Base-by-base conservation (phyloP, 352 stramenopile species). In the Globisporangium nodosum region DNA sequence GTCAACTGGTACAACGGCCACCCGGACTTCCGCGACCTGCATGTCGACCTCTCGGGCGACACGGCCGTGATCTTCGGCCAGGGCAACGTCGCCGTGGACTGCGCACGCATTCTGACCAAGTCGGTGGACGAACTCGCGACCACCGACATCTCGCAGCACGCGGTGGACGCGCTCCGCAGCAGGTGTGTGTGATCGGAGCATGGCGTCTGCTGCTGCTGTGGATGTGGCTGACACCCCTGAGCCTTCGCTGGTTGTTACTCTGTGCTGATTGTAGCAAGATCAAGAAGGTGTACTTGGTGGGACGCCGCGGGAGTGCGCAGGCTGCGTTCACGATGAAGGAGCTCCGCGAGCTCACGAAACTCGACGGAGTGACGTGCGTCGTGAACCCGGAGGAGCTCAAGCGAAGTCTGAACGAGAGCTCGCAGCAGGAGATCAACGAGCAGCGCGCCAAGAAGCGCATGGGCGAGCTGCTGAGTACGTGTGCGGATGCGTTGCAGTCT, bases 1-100 rank as follows among this genome's bases (percentile, higher is more conserved):
- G 97, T 99, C 13, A 97, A 97, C 70, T 99, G 96, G 97, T 99
- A 99, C 83, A 99, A 99, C 66, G 96, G 94, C 43, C 96, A 99
- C 79, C 95, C 95, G 8, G 81, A 97, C 7, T 98, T 96, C 74
- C 76, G 85, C 47, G 76, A 97, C 54, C 60, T 98, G 37, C 69
- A 82, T 16, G 54, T 87, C 31, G 70, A 92, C 57, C 56, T 93
- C 8, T 65, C 69, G 13, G 52, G 56, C 1, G 73, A 93, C 61
- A 86, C 81, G 18, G 94, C 96, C 3, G 96, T 98, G n/a, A 89
- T 99, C 21, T 82, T 99, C 65, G 97, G 96, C 5, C 90, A 99
- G 58, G 97, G 97, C 24, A 99, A 99, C 69, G 96, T 99, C 16
- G 96, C 96, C 1, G 78, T 99, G 5, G 97, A 99, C 75, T 98